Percentiles rank a stretch among this genome's conserved stretches.
Conservation (phyloP, 2,329 filamentous ascomycete species). For the Dactylellina leptospora region DNA sequence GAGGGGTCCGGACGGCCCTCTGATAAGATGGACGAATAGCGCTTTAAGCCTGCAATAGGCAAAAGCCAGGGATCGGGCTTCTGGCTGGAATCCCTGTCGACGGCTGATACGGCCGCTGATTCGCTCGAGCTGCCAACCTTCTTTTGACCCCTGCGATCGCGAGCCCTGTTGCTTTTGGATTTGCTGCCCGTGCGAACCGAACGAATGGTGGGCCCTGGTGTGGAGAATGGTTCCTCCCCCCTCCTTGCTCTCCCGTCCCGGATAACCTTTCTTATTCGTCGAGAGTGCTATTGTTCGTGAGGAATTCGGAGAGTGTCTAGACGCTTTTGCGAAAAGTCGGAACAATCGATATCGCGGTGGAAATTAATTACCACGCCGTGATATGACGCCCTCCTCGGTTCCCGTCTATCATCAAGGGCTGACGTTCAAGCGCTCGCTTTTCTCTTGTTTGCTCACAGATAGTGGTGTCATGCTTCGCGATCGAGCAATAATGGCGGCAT, state of each 20-base stretch:
- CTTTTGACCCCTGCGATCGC: slow-evolving; percentile 17
- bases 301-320: neutral
- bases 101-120: slow-evolving; percentile 14
- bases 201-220: slow-evolving; percentile 22
- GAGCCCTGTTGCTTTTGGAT: slow-evolving; percentile 13
- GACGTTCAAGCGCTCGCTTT: slow-evolving; percentile 43
- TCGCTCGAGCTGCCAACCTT: slow-evolving; percentile 24
- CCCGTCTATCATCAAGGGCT: neutral
- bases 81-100: slow-evolving; percentile 12
- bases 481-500: neutral
- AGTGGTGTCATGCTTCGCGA: slow-evolving; percentile 31
- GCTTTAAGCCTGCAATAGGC: slow-evolving; percentile 29
- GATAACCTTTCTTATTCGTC: slow-evolving; percentile 43
- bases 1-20: slow-evolving; percentile 34
- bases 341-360: slow-evolving; percentile 10
- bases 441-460: too few species aligned
- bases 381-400: slow-evolving; percentile 8
- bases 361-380: slow-evolving; percentile 40
- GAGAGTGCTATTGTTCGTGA: neutral
- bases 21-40: slow-evolving; percentile 45
- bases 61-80: slow-evolving; percentile 35
- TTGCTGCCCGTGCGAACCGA: slow-evolving; percentile 50
- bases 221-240: slow-evolving; percentile 28
- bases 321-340: slow-evolving; percentile 4
- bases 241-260: slow-evolving; percentile 31